Evolutionary conservation across 768 basidiomycete species (phyloP).

Genomic region (Suillus alpinus): DNA sequence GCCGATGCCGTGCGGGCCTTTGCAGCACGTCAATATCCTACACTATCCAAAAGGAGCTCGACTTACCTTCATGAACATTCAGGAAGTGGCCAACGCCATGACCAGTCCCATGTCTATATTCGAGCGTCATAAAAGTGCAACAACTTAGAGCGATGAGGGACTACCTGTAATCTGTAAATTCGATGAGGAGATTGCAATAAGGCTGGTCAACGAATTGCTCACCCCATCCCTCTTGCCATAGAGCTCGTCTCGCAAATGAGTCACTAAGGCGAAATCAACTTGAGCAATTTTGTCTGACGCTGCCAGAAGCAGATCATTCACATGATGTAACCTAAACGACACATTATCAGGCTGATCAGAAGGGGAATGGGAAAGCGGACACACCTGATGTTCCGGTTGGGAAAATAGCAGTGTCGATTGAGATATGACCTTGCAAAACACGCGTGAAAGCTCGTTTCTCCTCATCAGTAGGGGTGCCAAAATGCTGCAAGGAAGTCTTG

Average conservation of each 20-base stretch:
- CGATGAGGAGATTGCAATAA: background rate
- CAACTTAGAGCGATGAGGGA: constrained; percentile 2
- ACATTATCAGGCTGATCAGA: background rate
- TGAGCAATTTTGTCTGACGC: background rate
- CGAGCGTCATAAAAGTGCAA: background rate
- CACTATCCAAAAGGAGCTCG: background rate
- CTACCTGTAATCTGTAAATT: constrained; percentile 54
- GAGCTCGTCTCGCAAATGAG: constrained; percentile 69
- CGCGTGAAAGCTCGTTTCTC: constrained; percentile 89
- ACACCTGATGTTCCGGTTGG: constrained; percentile 76
- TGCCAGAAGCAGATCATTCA: constrained; percentile 24
- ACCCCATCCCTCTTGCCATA: constrained; percentile 91
- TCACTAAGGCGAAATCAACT: constrained; percentile 47
- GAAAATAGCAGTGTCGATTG: constrained; percentile 82
- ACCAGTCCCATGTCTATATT: constrained; percentile 79
- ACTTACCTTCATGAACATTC: constrained; percentile 81
- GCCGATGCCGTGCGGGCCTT: constrained; percentile 58
- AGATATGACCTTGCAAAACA: constrained; percentile 88
- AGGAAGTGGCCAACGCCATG: constrained; percentile 95
- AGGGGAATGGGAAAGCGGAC: constrained; percentile 11
- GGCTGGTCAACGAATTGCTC: constrained; percentile 18
- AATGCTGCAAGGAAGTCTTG: constrained; percentile 55
- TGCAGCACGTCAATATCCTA: constrained; percentile 6
- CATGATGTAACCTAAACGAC: constrained; percentile 51
- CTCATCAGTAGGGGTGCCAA: constrained; percentile 78